A percentile compares a stretch with the other conserved stretches of the same genome.
Evolutionary conservation across 495 filamentous ascomycete genomes (phyloP).

Genomic region (Lentithecium fluviatile): DNA sequence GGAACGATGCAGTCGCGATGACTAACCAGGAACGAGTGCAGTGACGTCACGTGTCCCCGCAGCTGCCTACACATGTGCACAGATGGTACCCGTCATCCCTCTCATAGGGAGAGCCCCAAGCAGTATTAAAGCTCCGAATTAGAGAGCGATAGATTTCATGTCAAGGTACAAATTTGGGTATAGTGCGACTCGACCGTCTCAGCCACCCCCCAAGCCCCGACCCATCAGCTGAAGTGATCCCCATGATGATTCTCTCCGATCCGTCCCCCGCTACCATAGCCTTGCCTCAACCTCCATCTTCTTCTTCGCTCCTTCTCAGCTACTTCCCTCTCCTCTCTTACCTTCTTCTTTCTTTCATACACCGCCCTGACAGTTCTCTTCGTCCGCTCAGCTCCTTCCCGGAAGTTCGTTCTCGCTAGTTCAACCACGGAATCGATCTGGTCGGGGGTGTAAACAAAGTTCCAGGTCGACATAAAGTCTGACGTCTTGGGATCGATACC

Average conservation of each 20-base stretch:
- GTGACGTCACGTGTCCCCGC: no score
- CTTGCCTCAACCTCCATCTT: conserved; percentile 44
- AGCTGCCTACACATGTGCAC: no score
- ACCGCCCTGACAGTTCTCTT: conserved; percentile 80
- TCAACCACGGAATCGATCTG: conserved; percentile 78
- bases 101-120: no score
- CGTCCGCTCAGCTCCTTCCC: conserved; percentile 72
- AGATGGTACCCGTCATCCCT: no score
- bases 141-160: background rate
- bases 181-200: background rate
- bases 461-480: conserved; percentile 94
- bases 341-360: conserved; percentile 82
- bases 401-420: conserved; percentile 83
- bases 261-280: conserved; percentile 21
- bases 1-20: no score
- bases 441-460: conserved; percentile 87
- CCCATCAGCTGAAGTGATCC: conserved; percentile 37
- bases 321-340: conserved; percentile 60
- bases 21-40: no score
- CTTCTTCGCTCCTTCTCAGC: conserved; percentile 47
- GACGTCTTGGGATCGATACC: conserved; percentile 75
- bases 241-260: conserved; percentile 34
- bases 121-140: background rate
- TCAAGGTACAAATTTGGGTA: background rate
- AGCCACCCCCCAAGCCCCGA: background rate